Conservation (phyloP, 371 early-diverging fungal genomes). For the Haplosporangium sp. region DNA sequence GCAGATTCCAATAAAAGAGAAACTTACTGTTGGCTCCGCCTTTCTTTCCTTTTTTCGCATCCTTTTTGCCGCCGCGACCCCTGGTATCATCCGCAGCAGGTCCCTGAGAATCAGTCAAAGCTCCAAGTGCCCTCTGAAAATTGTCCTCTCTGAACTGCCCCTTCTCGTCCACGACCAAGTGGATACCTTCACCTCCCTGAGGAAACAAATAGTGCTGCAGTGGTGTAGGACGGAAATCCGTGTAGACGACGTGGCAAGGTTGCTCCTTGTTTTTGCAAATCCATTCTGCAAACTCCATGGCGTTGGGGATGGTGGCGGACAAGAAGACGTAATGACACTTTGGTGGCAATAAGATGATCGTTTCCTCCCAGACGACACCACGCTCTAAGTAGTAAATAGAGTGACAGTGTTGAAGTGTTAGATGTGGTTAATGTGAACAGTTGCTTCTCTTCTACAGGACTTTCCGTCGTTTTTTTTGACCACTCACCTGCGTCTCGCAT, state of each 20-base stretch:
- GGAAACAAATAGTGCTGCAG: conserved; percentile 98
- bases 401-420: not conserved
- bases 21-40: conserved; percentile 42
- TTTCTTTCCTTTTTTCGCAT: conserved; percentile 60
- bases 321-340: conserved; percentile 97
- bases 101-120: conserved; percentile 73
- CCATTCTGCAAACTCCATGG: conserved; percentile 99
- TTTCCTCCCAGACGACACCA: conserved; percentile 99
- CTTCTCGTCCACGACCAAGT: conserved; percentile 97
- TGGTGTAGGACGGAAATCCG: conserved; percentile 99
- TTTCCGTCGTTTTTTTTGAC: not conserved
- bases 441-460: not conserved
- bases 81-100: conserved; percentile 60
- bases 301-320: conserved; percentile 99
- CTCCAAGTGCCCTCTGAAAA: conserved; percentile 90
- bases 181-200: conserved; percentile 93
- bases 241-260: conserved; percentile 99
- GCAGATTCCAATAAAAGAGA: not conserved
- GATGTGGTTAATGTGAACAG: not conserved
- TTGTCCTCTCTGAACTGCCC: conserved; percentile 94
- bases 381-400: conserved; percentile 68
- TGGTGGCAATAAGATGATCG: conserved; percentile 96
- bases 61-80: conserved; percentile 67
- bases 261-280: conserved; percentile 96
- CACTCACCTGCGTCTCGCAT: conserved; percentile 85